Evolutionary conservation across 345 rosid genomes (phyloP), one percentile per base, ranked within the genome.

Genomic region (Noccaea caerulescens): DNA sequence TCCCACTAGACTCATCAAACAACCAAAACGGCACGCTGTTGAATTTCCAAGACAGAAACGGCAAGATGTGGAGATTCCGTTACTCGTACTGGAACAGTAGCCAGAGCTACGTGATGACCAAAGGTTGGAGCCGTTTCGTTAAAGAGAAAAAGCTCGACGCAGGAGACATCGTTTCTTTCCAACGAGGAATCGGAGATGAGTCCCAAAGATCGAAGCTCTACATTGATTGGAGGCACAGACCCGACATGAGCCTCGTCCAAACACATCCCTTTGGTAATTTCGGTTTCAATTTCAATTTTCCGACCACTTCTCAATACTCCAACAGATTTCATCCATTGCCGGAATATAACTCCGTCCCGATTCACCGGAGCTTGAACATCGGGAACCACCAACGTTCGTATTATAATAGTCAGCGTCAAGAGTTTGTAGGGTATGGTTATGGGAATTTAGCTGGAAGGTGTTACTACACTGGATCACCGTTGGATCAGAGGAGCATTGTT

Each of bases 61-160:
- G 88, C 12, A 88, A 83, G 72, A 66, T 73, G 10, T 86, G 89
- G 95, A 83, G 84, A 46, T 88, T 88, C 52, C 80, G 89, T 18
- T 86, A 89, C 84, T 89, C 92, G 10, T 89, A 86, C 77, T 86
- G 91, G 91, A 85, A 85, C 72, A 84, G 88, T 36, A 88, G 91
- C 72, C 94, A 88, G 62, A 88, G 94, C 82, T 88, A 88, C 77
- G 91, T 86, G 5, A 88, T 88, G 88, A 88, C 91, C 12, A 88
- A 86, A 80, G 94, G 91, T 5, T 86, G 94, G 91, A 88, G 91
- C 76, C 94, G 88, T 34, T 88, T 88, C 36, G 94, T 89, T 10
- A 86, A 88, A 78, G 91, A 88, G 34, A 88, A 88, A 62, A 88
- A 86, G 60, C 88, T 88, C 0, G 90, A 85, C 39, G 90, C 92